A percentile compares a stretch with the other conserved stretches of the same genome.
These are phyloP conservation scores for Cystobasidiaceae sp. DNA, from an alignment of 1,284 basidiomycete species.

Conservation along the genomic window DNA sequence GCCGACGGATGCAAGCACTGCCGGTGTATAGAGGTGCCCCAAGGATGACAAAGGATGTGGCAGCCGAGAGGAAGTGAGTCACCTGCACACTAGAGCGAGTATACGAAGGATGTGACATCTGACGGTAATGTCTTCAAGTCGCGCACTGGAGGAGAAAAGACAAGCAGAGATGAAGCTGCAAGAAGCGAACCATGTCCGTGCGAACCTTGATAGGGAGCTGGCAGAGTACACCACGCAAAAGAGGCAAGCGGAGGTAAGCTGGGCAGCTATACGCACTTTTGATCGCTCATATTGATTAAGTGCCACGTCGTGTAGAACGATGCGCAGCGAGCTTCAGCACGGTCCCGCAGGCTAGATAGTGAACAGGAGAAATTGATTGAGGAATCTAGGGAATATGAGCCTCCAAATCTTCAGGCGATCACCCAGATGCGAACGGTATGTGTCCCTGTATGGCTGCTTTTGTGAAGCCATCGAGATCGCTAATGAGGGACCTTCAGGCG, in stretches of 20 bases:
- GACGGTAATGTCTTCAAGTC: neutral
- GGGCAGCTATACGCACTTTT: neutral
- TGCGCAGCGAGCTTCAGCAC: neutral
- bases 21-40: neutral
- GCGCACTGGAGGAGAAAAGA: neutral
- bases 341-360: conserved; percentile 40
- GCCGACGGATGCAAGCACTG: neutral
- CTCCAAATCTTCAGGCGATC: conserved; percentile 64
- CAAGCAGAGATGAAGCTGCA: conserved; percentile 24
- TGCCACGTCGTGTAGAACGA: neutral
- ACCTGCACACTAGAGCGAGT: no score
- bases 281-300: neutral
- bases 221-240: neutral
- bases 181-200: neutral
- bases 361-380: conserved; percentile 52
- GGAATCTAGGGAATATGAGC: conserved; percentile 67
- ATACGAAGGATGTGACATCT: no score
- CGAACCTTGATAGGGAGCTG: conserved; percentile 15
- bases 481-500: conserved; percentile 30
- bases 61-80: conserved; percentile 38
- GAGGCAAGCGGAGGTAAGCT: conserved; percentile 15
- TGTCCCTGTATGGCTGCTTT: conserved; percentile 23
- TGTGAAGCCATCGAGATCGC: neutral
- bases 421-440: conserved; percentile 52
- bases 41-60: conserved; percentile 9